Evolutionary conservation across 352 stramenopile species (phyloP), one percentile per base, ranked within the genome.

Genomic region (Phytophthora tubulina): DNA sequence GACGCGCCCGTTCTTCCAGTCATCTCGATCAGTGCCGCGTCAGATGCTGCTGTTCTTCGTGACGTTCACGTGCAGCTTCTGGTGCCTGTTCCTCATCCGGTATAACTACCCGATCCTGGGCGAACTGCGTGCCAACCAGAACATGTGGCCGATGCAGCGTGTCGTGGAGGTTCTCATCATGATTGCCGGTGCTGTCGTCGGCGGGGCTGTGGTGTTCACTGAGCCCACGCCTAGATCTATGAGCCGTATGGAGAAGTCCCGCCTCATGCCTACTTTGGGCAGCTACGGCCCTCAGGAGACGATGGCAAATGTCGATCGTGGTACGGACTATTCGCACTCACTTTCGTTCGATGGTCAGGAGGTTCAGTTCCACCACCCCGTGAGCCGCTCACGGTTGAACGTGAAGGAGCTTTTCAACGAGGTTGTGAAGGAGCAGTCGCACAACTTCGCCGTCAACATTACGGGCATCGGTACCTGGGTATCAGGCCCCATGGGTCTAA

Each of bases 1-100:
- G 3, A 93, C 83, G 30, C 88, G 88, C 13, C 88, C 88, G 46
- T 95, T 93, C 67, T 91, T 85, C 68, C 88, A 95, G 70, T 77
- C 88, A 8, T 79, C 81, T 2, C 85, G 85, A 36, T 93, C 88
- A 4, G 80, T 88, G 15, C 64, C 77, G 3, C 88, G 85, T 48
- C 86, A 95, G 61, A 85, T 95, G 84, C 27, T 87, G 41, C 57
- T 96, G 32, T 94, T 96, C 81, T 91, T 96, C 57, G 52, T 95
- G 31, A 91, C 80, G 21, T 95, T 96, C 78, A 86, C 83, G 14
- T 79, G 70, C 63, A 94, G 85, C 63, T 94, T 93, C 59, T 79
- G 81, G 41, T 70, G 70, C n/a, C 56, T 96, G 54, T 85, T 91
- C 63, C 78, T 93, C 41, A 91, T 95, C 39, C 86, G 84, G 3